phyloP scores from a whole-genome alignment of 768 basidiomycete genomes.

The Rubroboletus pulcherrimus region DNA sequence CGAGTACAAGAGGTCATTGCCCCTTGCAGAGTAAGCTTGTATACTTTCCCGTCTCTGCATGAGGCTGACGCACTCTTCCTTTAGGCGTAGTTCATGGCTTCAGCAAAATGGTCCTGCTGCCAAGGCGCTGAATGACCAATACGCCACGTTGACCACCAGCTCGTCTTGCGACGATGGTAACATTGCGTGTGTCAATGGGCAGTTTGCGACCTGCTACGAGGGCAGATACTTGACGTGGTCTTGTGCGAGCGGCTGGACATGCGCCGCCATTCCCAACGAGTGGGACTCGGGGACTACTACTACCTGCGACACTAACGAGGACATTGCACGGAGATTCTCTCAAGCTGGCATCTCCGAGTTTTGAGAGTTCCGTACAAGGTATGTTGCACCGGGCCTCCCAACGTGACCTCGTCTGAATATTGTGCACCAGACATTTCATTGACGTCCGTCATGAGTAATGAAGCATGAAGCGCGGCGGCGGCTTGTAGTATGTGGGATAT shows the following conservation, averaged over 20 bases:
- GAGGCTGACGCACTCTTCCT: neutral
- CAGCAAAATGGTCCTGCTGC: conserved; percentile 26
- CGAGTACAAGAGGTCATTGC: conserved; percentile 10
- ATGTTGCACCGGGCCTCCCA: neutral
- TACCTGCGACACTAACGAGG: conserved; percentile 14
- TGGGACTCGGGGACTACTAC: conserved; percentile 16
- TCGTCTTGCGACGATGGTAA: conserved; percentile 19
- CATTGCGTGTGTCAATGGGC: conserved; percentile 17
- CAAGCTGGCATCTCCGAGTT: conserved; percentile 18
- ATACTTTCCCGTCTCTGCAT: neutral
- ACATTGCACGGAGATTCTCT: conserved; percentile 19
- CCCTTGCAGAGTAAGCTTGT: neutral
- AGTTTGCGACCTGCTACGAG: conserved; percentile 16
- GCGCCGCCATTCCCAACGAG: conserved; percentile 26
- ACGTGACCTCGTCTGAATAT: neutral
- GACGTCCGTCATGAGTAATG: neutral
- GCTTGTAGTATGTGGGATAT: conserved; percentile 7
- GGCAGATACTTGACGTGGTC: conserved; percentile 9
- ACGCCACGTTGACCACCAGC: conserved; percentile 9
- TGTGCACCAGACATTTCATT: neutral
- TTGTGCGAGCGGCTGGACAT: conserved; percentile 14
- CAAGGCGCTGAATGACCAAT: conserved; percentile 24
- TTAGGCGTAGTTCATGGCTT: conserved; percentile 17
- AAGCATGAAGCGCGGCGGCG: neutral
- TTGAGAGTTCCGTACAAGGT: conserved; percentile 3